A percentile compares a stretch with the other conserved stretches of the same genome.
These are phyloP conservation scores for Prunus padus DNA, from an alignment of 306 rosid genomes.

Conservation along the genomic window DNA sequence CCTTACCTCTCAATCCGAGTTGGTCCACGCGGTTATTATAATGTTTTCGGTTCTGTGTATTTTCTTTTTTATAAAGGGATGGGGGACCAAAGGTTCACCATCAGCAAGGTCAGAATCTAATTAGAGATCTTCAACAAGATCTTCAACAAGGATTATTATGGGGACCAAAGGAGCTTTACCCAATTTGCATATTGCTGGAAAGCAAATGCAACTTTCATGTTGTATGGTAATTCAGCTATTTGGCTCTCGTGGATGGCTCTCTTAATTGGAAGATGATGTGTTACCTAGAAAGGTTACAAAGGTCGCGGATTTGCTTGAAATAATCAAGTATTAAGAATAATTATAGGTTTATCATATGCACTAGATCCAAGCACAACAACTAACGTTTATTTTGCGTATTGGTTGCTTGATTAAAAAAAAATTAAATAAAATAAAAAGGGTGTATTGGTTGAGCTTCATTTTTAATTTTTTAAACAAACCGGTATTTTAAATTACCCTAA, in stretches of 20 bases:
- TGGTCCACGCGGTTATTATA: neutral
- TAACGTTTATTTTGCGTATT: too few relatives aligned
- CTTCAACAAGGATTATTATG: neutral
- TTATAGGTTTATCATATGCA: too few relatives aligned
- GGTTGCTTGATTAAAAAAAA: too few relatives aligned
- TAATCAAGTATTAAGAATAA: too few relatives aligned
- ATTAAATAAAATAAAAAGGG: too few relatives aligned
- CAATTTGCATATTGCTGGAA: neutral
- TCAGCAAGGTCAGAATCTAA: conserved; percentile 3
- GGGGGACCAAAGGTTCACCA: conserved; percentile 2
- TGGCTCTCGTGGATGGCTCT: neutral
- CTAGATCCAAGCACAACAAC: too few relatives aligned
- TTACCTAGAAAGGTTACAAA: neutral
- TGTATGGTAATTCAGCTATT: neutral
- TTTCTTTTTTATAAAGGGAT: neutral
- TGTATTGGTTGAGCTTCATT: too few relatives aligned
- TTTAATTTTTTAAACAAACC: too few relatives aligned
- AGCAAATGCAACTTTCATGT: neutral
- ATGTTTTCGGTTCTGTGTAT: neutral
- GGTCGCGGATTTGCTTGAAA: neutral
- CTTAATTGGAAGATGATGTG: neutral
- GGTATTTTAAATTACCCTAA: too few relatives aligned
- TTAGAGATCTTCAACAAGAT: neutral
- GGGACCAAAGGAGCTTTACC: conserved; percentile 9
- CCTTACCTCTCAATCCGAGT: neutral